Base-by-base conservation (phyloP, 2,329 filamentous ascomycete genomes). In the Stachybotrys chartarum region DNA sequence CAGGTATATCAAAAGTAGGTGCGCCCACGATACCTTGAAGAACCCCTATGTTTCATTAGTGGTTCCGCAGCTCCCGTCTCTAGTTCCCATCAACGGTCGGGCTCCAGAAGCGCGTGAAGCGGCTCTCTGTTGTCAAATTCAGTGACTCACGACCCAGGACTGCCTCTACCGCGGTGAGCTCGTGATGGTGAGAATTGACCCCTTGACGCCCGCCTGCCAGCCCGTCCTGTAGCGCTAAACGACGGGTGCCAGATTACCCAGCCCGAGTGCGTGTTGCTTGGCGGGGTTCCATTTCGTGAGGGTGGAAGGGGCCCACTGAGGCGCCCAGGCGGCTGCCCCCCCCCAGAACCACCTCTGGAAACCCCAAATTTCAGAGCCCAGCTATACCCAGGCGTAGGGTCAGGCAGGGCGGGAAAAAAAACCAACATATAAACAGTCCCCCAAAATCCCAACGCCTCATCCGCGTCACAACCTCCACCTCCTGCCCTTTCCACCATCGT, bases 381-480 rank as follows among this genome's bases (percentile, higher is more conserved):
- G 35, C 35, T 10, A 42, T 42, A 42, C 35, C 35, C 35, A 42
- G 14, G 35, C 35, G 14, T 42, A 10, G 14, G 35, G 35, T 42
- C 35, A 42, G 35, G 35, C 35, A 42, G 35, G 14, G 35, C 35
- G 14, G 35, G 35, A 42, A 42, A 42, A 42, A 42, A 42, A 42
- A 42, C 50, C 30, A 51, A 51, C 35, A 51, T 51, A 51, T 51
- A 51, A 51, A 51, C 50, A 30, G 31, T 35, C 31, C 50, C 50
- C 50, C 50, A 35, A 47, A 51, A 32, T 42, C 50, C 31, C 50
- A 51, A 32, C 50, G 50, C 50, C 50, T 51, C 31, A 51, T 51
- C 50, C 50, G 50, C 50, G 50, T 51, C 50, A 51, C 31, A 47
- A 47, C 50, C 50, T 32, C 50, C 30, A 51, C 50, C 50, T 51